Percentiles rank a stretch among this genome's conserved stretches.
phyloP scores from a whole-genome alignment of 495 filamentous ascomycete genomes.

The Penicillium diatomitis region DNA sequence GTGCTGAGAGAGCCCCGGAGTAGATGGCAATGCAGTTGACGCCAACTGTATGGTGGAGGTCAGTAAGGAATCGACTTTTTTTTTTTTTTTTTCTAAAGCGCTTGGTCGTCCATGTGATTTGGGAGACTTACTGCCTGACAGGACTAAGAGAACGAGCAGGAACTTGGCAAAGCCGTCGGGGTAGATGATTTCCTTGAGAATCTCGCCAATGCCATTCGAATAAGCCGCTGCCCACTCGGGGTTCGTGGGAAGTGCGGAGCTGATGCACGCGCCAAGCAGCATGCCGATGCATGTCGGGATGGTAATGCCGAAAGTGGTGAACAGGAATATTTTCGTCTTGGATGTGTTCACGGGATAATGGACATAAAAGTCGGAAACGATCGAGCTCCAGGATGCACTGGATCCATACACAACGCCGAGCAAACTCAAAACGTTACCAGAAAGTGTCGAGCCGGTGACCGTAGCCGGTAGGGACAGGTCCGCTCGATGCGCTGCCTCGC shows the following conservation, averaged over 20 bases:
- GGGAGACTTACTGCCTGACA: conserved; percentile 30
- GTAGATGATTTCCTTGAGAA: conserved; percentile 45
- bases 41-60: conserved; percentile 9
- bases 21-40: conserved; percentile 39
- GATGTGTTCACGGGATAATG: conserved; percentile 47
- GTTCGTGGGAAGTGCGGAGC: conserved; percentile 42
- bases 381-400: conserved; percentile 50
- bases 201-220: conserved; percentile 46
- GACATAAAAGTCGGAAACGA: conserved; percentile 54
- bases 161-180: conserved; percentile 52
- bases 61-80: not conserved
- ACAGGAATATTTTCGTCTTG: conserved; percentile 45
- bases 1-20: conserved; percentile 28
- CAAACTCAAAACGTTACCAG: conserved; percentile 42
- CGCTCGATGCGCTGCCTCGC: conserved; percentile 38
- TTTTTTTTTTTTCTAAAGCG: too few species aligned
- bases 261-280: conserved; percentile 43
- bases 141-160: conserved; percentile 44
- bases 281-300: conserved; percentile 51
- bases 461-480: conserved; percentile 31
- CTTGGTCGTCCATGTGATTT: too few species aligned
- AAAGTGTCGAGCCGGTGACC: conserved; percentile 28
- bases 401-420: conserved; percentile 49
- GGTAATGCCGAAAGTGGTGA: conserved; percentile 28
- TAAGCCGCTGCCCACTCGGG: conserved; percentile 40